A percentile compares a stretch with the other conserved stretches of the same genome.
Evolutionary conservation across 768 basidiomycete genomes (phyloP).

Genomic region (button mushroom (Agaricus bisporus)): DNA sequence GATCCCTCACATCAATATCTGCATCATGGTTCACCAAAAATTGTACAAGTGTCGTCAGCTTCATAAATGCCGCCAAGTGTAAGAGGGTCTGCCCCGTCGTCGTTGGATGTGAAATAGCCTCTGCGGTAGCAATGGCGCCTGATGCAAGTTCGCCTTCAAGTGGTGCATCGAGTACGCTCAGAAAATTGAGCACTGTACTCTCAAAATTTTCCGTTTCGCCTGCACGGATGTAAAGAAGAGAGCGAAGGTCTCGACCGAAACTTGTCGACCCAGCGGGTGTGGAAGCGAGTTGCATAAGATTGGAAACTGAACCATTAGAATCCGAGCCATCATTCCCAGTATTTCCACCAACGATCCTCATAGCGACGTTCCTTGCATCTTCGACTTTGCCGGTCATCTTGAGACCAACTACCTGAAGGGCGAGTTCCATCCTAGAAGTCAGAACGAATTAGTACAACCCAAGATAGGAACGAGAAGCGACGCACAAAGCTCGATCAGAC

Average conservation of each 20-base stretch:
- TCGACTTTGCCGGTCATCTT: constrained; percentile 97
- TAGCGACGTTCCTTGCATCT: constrained; percentile 87
- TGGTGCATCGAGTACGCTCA: constrained; percentile 69
- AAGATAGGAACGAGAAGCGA: constrained; percentile 7
- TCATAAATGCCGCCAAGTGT: constrained; percentile 79
- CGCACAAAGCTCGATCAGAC: constrained; percentile 78
- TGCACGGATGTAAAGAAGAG: constrained; percentile 49
- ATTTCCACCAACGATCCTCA: constrained; percentile 77
- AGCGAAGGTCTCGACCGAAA: constrained; percentile 41
- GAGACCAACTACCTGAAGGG: constrained; percentile 89
- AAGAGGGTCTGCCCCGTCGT: constrained; percentile 79
- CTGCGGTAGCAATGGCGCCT: constrained; percentile 33
- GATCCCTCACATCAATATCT: constrained; percentile 80
- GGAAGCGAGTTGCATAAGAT: constrained; percentile 52
- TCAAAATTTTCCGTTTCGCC: constrained; percentile 65
- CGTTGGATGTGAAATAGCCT: constrained; percentile 68
- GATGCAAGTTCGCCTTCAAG: constrained; percentile 35
- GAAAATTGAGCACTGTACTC: constrained; percentile 69
- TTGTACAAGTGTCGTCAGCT: constrained; percentile 60
- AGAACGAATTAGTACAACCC: constrained; percentile 10
- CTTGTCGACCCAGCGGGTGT: constrained; percentile 25
- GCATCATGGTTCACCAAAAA: constrained; percentile 70
- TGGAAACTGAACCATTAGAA: constrained; percentile 26
- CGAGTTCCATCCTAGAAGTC: constrained; percentile 79
- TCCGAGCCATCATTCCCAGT: constrained; percentile 48